A percentile compares a stretch with the other conserved stretches of the same genome.
These are phyloP conservation scores for Globisporangium ultimum DNA, from an alignment of 352 stramenopile genomes.

Conservation along the genomic window DNA sequence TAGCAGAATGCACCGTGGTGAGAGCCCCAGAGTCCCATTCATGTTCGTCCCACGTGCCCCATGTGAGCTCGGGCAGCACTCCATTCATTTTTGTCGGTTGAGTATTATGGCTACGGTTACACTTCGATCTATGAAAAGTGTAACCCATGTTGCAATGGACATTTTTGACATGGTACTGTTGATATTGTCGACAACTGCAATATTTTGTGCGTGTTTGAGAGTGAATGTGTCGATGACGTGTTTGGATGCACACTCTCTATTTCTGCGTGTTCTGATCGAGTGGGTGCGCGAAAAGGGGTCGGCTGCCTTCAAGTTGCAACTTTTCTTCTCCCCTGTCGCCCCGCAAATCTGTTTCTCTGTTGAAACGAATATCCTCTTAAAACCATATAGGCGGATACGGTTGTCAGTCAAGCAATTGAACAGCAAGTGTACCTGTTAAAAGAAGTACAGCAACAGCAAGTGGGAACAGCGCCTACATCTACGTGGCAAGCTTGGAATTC, in stretches of 20 bases:
- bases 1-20: neutral
- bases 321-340: neutral
- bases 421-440: no score
- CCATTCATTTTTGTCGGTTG: slow-evolving; percentile 56
- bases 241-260: no score
- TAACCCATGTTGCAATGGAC: no score
- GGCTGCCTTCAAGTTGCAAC: slow-evolving; percentile 3
- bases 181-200: neutral
- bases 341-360: neutral
- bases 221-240: no score
- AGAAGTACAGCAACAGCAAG: no score
- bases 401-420: no score
- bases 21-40: slow-evolving; percentile 14
- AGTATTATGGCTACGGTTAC: neutral
- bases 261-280: no score
- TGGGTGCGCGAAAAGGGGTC: neutral
- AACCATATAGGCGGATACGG: no score
- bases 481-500: no score
- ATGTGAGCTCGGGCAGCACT: slow-evolving; percentile 61
- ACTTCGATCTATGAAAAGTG: neutral
- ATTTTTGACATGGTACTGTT: no score
- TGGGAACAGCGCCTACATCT: no score
- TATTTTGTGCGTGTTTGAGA: slow-evolving; percentile 13
- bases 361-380: neutral
- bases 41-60: slow-evolving; percentile 67